Conservation (phyloP, 202 grass and related monocot genomes). For the Bolboschoenoplectus hybrid region DNA sequence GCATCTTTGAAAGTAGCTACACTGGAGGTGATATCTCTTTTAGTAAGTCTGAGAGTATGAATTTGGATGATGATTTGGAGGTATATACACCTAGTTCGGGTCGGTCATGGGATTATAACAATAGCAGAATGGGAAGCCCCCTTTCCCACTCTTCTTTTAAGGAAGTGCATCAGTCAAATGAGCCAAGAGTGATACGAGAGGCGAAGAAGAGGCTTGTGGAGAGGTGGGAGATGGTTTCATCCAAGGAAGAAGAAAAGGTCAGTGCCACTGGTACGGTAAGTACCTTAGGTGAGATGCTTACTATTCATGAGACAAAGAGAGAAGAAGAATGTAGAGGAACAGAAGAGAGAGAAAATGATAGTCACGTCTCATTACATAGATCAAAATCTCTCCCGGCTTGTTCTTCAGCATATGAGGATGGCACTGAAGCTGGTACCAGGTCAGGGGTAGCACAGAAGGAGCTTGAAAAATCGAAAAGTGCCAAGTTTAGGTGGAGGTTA, state of each 20-base stretch:
- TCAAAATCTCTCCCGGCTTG: slow-evolving; percentile 78
- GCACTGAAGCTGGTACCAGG: slow-evolving; percentile 41
- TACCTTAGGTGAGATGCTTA: slow-evolving; percentile 92
- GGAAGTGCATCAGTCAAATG: slow-evolving; percentile 49
- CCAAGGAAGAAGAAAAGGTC: slow-evolving; percentile 42
- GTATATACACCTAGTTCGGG: slow-evolving; percentile 69
- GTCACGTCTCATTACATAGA: slow-evolving; percentile 54
- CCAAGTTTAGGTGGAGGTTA: slow-evolving; percentile 76
- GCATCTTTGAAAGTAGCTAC: slow-evolving; percentile 47
- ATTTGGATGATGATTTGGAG: slow-evolving; percentile 65
- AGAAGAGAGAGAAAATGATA: slow-evolving; percentile 47
- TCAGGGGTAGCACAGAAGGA: slow-evolving; percentile 41
- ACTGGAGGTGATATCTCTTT: slow-evolving; percentile 65
- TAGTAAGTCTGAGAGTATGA: slow-evolving; percentile 50
- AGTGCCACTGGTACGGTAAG: slow-evolving; percentile 42
- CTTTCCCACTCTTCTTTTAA: slow-evolving; percentile 70
- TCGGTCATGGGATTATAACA: slow-evolving; percentile 71
- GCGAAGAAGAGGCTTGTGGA: slow-evolving; percentile 80
- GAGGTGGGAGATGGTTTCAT: slow-evolving; percentile 72
- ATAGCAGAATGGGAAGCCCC: slow-evolving; percentile 67
- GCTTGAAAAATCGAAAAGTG: slow-evolving; percentile 54
- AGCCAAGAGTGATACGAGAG: slow-evolving; percentile 71
- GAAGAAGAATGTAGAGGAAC: slow-evolving; percentile 41
- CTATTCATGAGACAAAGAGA: slow-evolving; percentile 60
- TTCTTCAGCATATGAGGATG: slow-evolving; percentile 45